These are phyloP conservation scores for Aspergillus terreus DNA, from an alignment of 2,329 filamentous ascomycete genomes.

Conservation along the genomic window DNA sequence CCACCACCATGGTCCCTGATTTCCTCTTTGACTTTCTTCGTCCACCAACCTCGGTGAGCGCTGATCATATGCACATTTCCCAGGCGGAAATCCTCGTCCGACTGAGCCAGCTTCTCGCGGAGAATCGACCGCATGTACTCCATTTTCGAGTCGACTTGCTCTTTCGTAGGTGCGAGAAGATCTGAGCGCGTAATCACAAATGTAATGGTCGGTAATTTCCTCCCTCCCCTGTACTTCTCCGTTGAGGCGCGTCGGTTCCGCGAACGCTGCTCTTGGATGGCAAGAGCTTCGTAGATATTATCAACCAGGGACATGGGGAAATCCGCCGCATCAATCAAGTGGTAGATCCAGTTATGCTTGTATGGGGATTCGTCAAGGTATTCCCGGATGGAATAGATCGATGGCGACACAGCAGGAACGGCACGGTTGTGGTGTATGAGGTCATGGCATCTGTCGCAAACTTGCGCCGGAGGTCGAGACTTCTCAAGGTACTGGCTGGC, in stretches of 20 bases:
- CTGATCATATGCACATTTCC: constrained; percentile 87
- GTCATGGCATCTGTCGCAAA: constrained; percentile 86
- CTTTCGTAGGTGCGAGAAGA: constrained; percentile 76
- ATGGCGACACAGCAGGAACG: constrained; percentile 72
- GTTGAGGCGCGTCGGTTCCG: constrained; percentile 73
- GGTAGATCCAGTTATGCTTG: constrained; percentile 90
- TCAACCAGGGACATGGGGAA: constrained; percentile 92
- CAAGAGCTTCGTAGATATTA: constrained; percentile 65
- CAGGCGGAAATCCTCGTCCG: constrained; percentile 68
- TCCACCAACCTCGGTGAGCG: constrained; percentile 86
- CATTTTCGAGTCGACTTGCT: constrained; percentile 81
- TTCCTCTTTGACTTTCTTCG: constrained; percentile 75
- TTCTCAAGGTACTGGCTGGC: constrained; percentile 18
- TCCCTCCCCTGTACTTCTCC: constrained; percentile 62
- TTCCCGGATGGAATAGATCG: constrained; percentile 72
- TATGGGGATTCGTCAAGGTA: constrained; percentile 86
- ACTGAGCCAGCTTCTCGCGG: constrained; percentile 67
- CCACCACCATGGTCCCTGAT: constrained; percentile 81
- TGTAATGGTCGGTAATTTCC: constrained; percentile 74
- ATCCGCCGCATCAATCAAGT: constrained; percentile 90
- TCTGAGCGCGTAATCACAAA: constrained; percentile 91
- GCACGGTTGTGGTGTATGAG: constrained; percentile 72
- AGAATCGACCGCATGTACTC: constrained; percentile 76
- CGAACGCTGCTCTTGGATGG: constrained; percentile 70
- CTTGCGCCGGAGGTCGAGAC: constrained; percentile 16